Evolutionary conservation across 2,329 filamentous ascomycete species (phyloP), one percentile per base, ranked within the genome.

Genomic region (Exophiala sp.): DNA sequence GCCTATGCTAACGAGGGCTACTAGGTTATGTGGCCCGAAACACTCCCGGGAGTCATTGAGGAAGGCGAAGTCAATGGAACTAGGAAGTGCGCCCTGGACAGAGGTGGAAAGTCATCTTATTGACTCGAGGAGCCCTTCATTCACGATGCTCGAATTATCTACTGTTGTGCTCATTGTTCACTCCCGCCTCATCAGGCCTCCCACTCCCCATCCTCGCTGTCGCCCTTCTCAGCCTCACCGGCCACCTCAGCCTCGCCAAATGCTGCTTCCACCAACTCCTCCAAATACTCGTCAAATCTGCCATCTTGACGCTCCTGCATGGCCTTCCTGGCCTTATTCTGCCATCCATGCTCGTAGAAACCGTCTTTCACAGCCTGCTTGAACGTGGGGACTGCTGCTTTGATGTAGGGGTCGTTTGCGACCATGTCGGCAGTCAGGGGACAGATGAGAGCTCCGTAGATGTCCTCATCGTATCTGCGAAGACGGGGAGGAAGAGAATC

Each of bases 341-440:
- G 72, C 82, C 82, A 87, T 47, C 73, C 72, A 8, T 78, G 77
- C n/a, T 78, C 76, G 59, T 83, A 78, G 46, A 74, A 75, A 2
- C 84, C 84, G 21, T 75, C 71, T 18, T 66, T 66, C 1, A 86
- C 70, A 59, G 86, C 81, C 3, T 75, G 65, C 63, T 83, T 76
- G 64, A 81, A 85, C 47, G 76, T 52, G 4, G 55, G 49, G 21
- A 60, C 45, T 9, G 59, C 57, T n/a, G 56, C 50, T 57, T 60
- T 63, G 47, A 64, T 32, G 41, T 59, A 52, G 6, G 54, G 44
- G 33, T 62, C 59, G 18, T 59, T 40, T 34, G 51, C 55, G 29
- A 63, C 38, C 20, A 60, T 57, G 6, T 50, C 54, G 2, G 45
- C 35, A 3, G 50, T 18, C 21, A 62, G 20, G 10, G 60, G 60